A percentile compares a stretch with the other conserved stretches of the same genome.
Conservation (phyloP, 345 rosid genomes). For the Moricandia moricandioides region DNA sequence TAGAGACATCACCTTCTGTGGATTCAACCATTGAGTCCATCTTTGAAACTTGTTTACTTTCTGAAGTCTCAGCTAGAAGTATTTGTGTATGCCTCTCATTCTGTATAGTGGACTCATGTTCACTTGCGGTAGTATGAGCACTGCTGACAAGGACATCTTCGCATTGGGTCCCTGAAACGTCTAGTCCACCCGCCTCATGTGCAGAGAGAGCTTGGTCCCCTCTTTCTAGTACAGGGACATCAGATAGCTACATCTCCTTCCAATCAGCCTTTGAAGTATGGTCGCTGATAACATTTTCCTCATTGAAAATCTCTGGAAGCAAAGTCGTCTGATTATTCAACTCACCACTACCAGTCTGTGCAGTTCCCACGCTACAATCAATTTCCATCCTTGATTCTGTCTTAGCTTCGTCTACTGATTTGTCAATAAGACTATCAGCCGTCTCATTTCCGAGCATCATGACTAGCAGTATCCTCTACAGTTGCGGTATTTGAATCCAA, state of each 20-base stretch:
- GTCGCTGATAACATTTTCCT: slow-evolving; percentile 25
- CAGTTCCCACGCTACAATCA: slow-evolving; percentile 27
- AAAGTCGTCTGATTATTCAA: slow-evolving; percentile 34
- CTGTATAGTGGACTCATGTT: no score
- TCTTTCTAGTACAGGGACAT: slow-evolving; percentile 39
- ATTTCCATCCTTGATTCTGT: slow-evolving; percentile 43
- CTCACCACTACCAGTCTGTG: slow-evolving; percentile 31
- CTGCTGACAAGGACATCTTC: no score
- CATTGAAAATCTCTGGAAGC: slow-evolving; percentile 15
- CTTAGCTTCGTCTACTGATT: slow-evolving; percentile 34
- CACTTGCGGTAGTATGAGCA: no score
- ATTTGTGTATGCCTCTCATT: no score
- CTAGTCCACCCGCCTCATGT: slow-evolving; percentile 29
- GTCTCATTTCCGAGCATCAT: not conserved
- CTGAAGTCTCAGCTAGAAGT: no score
- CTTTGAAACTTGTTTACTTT: no score
- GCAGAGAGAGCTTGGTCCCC: slow-evolving; percentile 27
- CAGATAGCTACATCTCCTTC: slow-evolving; percentile 33
- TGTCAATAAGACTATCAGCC: slow-evolving; percentile 24
- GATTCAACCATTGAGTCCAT: no score
- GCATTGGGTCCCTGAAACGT: slow-evolving; percentile 14
- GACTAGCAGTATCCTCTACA: slow-evolving; percentile 26
- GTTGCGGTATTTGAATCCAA: slow-evolving; percentile 28
- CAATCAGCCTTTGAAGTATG: slow-evolving; percentile 28
- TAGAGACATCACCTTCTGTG: no score